A percentile compares a stretch with the other conserved stretches of the same genome.
phyloP scores from a whole-genome alignment of 2,329 filamentous ascomycete species.

The Verticillium klebahnii region DNA sequence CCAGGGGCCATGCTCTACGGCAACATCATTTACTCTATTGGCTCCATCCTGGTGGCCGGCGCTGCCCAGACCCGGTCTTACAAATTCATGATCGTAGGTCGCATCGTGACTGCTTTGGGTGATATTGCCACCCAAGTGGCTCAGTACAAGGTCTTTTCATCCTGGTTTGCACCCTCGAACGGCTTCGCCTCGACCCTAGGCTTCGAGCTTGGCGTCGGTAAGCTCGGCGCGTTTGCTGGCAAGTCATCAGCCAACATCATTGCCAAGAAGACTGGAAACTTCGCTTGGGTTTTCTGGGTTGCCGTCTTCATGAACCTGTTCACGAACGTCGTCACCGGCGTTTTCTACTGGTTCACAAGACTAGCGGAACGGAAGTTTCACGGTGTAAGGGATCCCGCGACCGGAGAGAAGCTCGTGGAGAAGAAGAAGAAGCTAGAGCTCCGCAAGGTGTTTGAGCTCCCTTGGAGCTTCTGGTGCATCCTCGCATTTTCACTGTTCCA shows the following conservation, averaged over 20 bases:
- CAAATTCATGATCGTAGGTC: conserved; percentile 55
- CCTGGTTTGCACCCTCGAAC: conserved; percentile 57
- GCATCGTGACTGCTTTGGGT: conserved; percentile 52
- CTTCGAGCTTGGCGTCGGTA: conserved; percentile 56
- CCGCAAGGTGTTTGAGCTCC: conserved; percentile 49
- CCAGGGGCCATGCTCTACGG: conserved; percentile 52
- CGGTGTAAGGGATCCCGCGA: conserved; percentile 47
- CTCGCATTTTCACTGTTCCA: conserved; percentile 53
- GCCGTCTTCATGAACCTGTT: conserved; percentile 61
- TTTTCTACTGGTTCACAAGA: conserved; percentile 52
- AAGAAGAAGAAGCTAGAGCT: conserved; percentile 54
- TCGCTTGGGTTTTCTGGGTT: conserved; percentile 59
- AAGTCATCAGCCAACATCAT: conserved; percentile 58
- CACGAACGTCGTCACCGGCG: conserved; percentile 48
- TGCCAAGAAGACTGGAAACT: conserved; percentile 50
- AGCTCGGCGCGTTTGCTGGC: conserved; percentile 57
- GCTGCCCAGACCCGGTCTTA: conserved; percentile 52
- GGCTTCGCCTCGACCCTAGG: conserved; percentile 59
- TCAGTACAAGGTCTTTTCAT: conserved; percentile 61
- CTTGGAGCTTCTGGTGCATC: conserved; percentile 56
- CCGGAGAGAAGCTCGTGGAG: conserved; percentile 55
- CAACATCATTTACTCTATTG: conserved; percentile 55
- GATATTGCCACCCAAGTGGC: conserved; percentile 61
- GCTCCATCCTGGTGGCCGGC: conserved; percentile 54
- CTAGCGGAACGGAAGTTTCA: conserved; percentile 43